These are phyloP conservation scores for Penicillium fimorum DNA, from an alignment of 495 filamentous ascomycete genomes.

Conservation along the genomic window DNA sequence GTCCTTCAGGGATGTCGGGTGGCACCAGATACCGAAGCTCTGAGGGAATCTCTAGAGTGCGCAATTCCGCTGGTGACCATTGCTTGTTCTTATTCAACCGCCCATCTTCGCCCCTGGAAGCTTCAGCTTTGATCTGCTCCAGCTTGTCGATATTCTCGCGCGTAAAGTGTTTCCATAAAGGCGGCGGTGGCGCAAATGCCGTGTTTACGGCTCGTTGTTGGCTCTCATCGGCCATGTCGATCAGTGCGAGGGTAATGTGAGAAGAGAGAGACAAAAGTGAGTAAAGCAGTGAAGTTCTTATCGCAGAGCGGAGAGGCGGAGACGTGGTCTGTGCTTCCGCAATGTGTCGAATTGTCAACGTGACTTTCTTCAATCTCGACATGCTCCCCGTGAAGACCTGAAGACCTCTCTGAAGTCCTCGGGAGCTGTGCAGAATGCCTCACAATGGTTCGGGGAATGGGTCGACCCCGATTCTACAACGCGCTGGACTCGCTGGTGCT, in stretches of 20 bases:
- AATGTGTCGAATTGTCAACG: constrained; percentile 1
- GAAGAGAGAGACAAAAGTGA: not conserved
- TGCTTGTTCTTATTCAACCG: constrained; percentile 30
- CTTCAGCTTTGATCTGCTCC: constrained; percentile 49
- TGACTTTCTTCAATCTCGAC: constrained; percentile 1
- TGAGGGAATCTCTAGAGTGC: constrained; percentile 61
- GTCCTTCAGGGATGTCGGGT: constrained; percentile 70
- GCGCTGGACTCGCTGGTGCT: constrained; percentile 37
- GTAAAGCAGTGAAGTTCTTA: not conserved
- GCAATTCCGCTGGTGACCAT: constrained; percentile 46
- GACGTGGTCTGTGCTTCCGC: constrained; percentile 15
- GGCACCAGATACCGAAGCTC: constrained; percentile 80
- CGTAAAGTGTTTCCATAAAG: constrained; percentile 89
- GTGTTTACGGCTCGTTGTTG: constrained; percentile 53
- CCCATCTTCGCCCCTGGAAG: constrained; percentile 41
- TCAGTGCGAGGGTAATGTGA: not conserved
- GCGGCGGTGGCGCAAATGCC: constrained; percentile 79
- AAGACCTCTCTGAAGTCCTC: not conserved
- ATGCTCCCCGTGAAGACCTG: not conserved
- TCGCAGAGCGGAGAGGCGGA: not conserved
- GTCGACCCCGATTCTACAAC: constrained; percentile 28
- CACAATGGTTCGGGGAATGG: constrained; percentile 29
- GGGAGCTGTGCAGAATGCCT: constrained; percentile 27
- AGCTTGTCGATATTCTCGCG: constrained; percentile 69
- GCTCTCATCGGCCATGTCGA: constrained; percentile 49